Base-by-base conservation (phyloP, 768 basidiomycete genomes). In the Boletus patriciae region DNA sequence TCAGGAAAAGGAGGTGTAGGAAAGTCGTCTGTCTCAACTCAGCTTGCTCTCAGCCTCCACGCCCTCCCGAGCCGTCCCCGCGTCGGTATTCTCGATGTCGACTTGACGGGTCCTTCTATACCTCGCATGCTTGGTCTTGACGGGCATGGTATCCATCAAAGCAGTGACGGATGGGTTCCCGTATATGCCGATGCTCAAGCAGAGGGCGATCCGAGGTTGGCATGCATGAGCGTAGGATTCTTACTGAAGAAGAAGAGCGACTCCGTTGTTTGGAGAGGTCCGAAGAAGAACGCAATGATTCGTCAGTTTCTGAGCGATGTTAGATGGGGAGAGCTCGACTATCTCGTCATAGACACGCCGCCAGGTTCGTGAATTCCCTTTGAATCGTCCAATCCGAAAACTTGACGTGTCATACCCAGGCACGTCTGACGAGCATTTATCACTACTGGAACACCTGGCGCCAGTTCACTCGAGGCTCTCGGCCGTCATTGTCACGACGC, bases 211-310 rank as follows among this genome's bases (percentile, higher is more conserved):
- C 84, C 85, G 27, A 77, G 94, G 62, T 70, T 99, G 56, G 88
- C 87, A 13, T 94, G 92, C 72, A 99, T 99, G 97, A 94, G 91
- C 68, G 94, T 98, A 10, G 97, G 94, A 3, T 98, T 98, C 72
- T 76, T 99, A 62, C 73, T 98, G 64, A 92, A 92, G 76, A 88
- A 87, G 67, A 87, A 86, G 67, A 88, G 86, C 21, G 95, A 98
- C 68, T 92, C 92, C 18, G 94, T 99, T 45, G 92, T 99, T 2
- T 99, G 97, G 97, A 77, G 97, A 66, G 97, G 97, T 0, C 97
- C 97, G 46, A 98, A 97, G 80, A 98, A 97, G 80, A 95, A 95
- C 64, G 95, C 89, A 55, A 97, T 97, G 94, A 96, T 98, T 64
- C 78, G 93, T 66, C 95, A 98, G 76, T 97, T 98, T 70, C 72